Evolutionary conservation across 2,329 filamentous ascomycete genomes (phyloP), one percentile per base, ranked within the genome.

Genomic region (Botrytis elliptica): DNA sequence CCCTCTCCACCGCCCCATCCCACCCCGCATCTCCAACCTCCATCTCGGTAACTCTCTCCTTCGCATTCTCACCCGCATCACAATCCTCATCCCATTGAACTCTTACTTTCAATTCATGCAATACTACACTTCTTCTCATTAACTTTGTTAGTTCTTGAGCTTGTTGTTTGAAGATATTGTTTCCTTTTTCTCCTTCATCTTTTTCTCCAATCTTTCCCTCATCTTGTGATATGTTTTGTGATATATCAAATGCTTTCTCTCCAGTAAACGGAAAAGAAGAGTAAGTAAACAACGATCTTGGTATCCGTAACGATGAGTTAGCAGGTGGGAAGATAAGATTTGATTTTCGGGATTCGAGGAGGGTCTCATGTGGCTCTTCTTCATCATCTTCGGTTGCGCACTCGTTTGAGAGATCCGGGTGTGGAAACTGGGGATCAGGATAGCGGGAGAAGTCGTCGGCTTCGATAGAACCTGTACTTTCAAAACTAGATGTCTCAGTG

Each of bases 1-100:
- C 20, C 36, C 73, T 38, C 59, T 74, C 73, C 72, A 3, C 72
- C 69, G 20, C 38, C 49, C 76, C 29, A 29, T 63, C 40, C 29
- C 33, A 36, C 78, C 80, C 75, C 81, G 68, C 69, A 83, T 70
- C 77, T 83, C 82, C 33, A 81, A 82, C 73, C 80, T 80, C 76
- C 83, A 78, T 69, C 75, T 78, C 49, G 74, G 81, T 82, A 40
- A 78, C 18, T 29, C 65, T 55, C 60, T 49, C 69, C 20, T 65
- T 29, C 12, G 70, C 71, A 38, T 73, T 67, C 18, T 81, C 76
- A 67, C 80, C 77, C 14, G 33, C 46, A 44, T 74, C 67, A 38
- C 57, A 71, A 62, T 49, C 36, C 20, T 70, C 62, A 25, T 62
- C 57, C 57, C 67, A 72, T 46, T 9, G 33, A 46, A 42, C 44